Base-by-base conservation (phyloP, 2,329 filamentous ascomycete genomes). In the Sporothrix mexicana region DNA sequence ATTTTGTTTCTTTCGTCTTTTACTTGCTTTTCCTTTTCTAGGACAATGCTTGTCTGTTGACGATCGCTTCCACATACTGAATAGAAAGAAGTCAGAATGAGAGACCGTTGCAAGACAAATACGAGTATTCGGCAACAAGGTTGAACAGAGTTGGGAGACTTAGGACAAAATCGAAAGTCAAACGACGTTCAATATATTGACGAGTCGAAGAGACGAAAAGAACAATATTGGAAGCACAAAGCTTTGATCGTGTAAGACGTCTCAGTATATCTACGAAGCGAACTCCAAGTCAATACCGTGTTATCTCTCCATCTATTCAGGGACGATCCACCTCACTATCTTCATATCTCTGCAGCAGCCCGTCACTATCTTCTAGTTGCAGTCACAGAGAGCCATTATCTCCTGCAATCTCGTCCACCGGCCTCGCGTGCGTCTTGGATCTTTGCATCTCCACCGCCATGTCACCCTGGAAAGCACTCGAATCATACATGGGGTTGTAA, bases 101-200 rank as follows among this genome's bases (percentile, higher is more conserved):
- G 10, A 61, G 57, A 41, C 7, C 57, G 8, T 15, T 36, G 25
- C n/a, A n/a, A 8, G 5, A 61, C 17, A 23, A 64, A 64, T 62
- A 62, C n/a, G 41, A 64, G 59, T 23, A 45, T 64, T 64, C n/a
- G 36, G 59, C 36, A 64, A 64, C 17, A 43, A 17, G 12, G 5
- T 13, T 2, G 2, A 41, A 15, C 4, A 43, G 12, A 62, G 41
- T 7, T 17, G n/a, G 12, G 57, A 43, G 17, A 43, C 2, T 43
- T 36, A 3, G 9, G 4, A 2, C 17, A 2, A 55, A 13, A 23
- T n/a, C 30, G n/a, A 45, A 23, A 10, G 17, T 25, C 8, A 57
- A 5, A 57, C 53, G 30, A 6, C 30, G 30, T 36, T 36, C 30
- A 36, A 36, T 36, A 36, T 36, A 36, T 2, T 36, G 3, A 36